Base-by-base conservation (phyloP, 2,329 filamentous ascomycete species). In the Didymella keratinophila region DNA sequence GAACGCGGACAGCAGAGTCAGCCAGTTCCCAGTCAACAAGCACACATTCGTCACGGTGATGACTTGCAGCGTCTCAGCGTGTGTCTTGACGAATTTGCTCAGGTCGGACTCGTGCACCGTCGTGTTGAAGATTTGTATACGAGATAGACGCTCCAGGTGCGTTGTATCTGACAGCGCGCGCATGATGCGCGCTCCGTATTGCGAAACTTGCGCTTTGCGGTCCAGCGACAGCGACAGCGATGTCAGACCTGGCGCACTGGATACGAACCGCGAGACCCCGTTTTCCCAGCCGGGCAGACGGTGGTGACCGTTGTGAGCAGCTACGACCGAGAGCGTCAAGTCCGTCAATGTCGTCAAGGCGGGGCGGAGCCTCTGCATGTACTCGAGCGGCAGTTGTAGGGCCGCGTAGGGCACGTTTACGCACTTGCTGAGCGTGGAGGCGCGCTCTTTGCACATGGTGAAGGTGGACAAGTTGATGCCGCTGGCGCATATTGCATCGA, bases 201-300 rank as follows among this genome's bases (percentile, higher is more conserved):
- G 45, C 6, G 66, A 63, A 6, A 62, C 21, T 10, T 44, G 36
- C 4, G 37, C 34, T 16, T 47, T 52, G 27, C 64, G 57, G 28
- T 69, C 68, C 4, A 74, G 57, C 27, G 60, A 67, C 14, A 74
- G 30, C 7, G 66, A 51, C 12, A 75, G 53, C 12, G 52, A 60
- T 32, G 63, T 56, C 10, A 73, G 32, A 4, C 25, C 44, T 10
- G 69, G 55, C 14, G 68, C 63, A 25, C 61, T 43, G 30, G 56
- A 36, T 23, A 75, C 61, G 30, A 75, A 65, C 3, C 65, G 58
- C 28, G 57, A 61, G 1, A 73, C 39, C 1, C 57, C 54, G 12
- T 65, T 64, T 20, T 68, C 61, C 69, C 71, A 73, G 21, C 67
- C 67, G 8, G 66, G 61, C 12, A 58, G 27, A 7, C 61, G 66